These are phyloP conservation scores for Sparassis latifolia DNA, from an alignment of 1,284 basidiomycete species.

Conservation along the genomic window DNA sequence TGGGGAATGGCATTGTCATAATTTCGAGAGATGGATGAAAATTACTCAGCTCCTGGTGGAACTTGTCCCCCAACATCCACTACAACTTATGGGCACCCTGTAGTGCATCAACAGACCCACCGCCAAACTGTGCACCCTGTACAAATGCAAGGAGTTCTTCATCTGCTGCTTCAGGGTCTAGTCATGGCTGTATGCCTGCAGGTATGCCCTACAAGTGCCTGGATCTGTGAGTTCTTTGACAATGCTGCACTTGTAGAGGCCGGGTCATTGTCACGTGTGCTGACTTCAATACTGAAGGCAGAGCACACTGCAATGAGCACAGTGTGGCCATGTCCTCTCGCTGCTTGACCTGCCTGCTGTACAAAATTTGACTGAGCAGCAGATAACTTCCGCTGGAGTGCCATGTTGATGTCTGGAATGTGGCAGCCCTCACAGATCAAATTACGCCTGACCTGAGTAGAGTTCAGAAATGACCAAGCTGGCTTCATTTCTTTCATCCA, in stretches of 20 bases:
- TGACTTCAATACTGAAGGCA: conserved; percentile 1
- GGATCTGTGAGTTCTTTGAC: too few relatives aligned
- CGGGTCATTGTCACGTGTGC: neutral
- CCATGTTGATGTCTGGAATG: conserved; percentile 17
- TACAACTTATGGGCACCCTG: too few relatives aligned
- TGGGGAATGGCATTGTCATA: too few relatives aligned
- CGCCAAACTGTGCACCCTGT: neutral
- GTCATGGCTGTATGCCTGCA: neutral
- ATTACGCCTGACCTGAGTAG: too few relatives aligned
- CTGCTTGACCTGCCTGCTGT: conserved; percentile 20
- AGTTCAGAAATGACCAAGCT: too few relatives aligned
- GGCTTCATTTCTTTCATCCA: too few relatives aligned
- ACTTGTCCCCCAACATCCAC: neutral
- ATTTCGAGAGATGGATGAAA: too few relatives aligned
- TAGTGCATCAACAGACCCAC: too few relatives aligned
- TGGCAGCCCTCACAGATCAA: conserved; percentile 25
- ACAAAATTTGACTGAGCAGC: conserved; percentile 16
- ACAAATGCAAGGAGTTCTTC: neutral
- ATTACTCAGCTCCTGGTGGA: too few relatives aligned
- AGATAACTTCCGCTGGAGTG: conserved; percentile 21
- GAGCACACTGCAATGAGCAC: conserved; percentile 19
- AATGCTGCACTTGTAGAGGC: neutral
- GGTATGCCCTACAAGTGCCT: too few relatives aligned
- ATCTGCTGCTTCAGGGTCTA: neutral
- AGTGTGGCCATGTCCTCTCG: conserved; percentile 6